Base-by-base conservation (phyloP, 2,329 filamentous ascomycete genomes). In the Penicillium sp. region DNA sequence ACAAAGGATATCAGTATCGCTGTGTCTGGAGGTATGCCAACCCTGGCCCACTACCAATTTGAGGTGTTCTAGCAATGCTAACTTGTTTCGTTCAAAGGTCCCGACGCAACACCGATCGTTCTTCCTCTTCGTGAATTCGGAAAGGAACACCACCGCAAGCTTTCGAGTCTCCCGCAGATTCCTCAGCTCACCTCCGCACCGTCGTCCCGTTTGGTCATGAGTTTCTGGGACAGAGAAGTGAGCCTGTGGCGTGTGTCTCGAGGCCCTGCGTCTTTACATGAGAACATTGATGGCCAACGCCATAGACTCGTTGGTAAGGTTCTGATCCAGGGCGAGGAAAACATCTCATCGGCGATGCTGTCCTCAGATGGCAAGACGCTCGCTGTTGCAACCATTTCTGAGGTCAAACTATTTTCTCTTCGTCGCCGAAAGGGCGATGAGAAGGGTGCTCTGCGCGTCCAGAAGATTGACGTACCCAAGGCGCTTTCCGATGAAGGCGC, bases 161-260 rank as follows among this genome's bases (percentile, higher is more conserved):
- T 99, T 54, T 86, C 93, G n/a, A 87, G 87, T 69, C 82, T 99
- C 15, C 93, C 94, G 2, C 93, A 96, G 70, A 81, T 84, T 50
- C 84, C 90, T 1, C 87, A 89, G 3, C 74, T 97, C 8, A 80
- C 85, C 37, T 93, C 90, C 64, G 89, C 93, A 4, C 80, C 87
- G 2, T 84, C 84, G 42, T 87, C 87, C 43, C 85, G 94, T 49
- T 79, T 97, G 23, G 78, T 99, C 27, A 85, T 94, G 69, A 91
- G 90, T 73, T 97, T 92, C 90, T 97, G 93, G 91, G 90, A 93
- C 63, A 84, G 89, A 56, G 90, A 95, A 72, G 81, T 97, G 49
- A 87, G 89, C 65, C 84, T 99, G 60, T 99, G 93, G 92, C 84
- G 81, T 41, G 77, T 89, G 23, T 71, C 73, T 35, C 65, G 77